Evolutionary conservation across 257 asterid genomes (phyloP).

Genomic region (Paulownia fortunei): DNA sequence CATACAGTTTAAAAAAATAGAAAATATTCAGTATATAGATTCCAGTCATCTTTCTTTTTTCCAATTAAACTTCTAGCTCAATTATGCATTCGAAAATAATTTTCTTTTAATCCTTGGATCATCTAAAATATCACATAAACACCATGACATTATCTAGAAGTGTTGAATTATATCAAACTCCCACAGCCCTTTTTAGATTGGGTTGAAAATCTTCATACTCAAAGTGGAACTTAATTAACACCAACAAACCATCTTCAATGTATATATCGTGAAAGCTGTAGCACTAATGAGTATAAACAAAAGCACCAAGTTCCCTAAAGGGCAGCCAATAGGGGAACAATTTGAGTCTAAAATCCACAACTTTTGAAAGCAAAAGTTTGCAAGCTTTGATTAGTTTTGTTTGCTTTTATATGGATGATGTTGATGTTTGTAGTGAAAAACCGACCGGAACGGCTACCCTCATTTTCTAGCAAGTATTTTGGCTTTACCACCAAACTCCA

Average conservation of each 20-base stretch:
- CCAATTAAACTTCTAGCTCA: no score
- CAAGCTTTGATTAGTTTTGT: conserved; percentile 22
- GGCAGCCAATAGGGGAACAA: conserved; percentile 28
- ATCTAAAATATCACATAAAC: not conserved
- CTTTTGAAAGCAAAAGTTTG: conserved; percentile 36
- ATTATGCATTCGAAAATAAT: no score
- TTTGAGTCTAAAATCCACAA: conserved; percentile 31
- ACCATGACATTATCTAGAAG: not conserved
- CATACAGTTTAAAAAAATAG: no score
- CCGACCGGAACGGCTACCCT: conserved; percentile 40
- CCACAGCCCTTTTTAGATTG: not conserved
- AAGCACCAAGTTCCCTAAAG: conserved; percentile 45
- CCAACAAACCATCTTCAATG: not conserved
- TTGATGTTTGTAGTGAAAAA: conserved; percentile 41
- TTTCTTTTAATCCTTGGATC: not conserved
- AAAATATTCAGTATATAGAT: no score
- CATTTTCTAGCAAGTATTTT: conserved; percentile 33
- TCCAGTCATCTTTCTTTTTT: no score
- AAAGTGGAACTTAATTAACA: not conserved
- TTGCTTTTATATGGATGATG: conserved; percentile 38
- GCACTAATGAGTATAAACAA: conserved; percentile 18
- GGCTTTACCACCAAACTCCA: conserved; percentile 36
- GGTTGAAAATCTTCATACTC: not conserved
- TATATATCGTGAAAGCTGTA: not conserved
- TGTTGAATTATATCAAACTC: no score